Conservation (phyloP, 2,329 filamentous ascomycete genomes). For the Laburnicola sp. region DNA sequence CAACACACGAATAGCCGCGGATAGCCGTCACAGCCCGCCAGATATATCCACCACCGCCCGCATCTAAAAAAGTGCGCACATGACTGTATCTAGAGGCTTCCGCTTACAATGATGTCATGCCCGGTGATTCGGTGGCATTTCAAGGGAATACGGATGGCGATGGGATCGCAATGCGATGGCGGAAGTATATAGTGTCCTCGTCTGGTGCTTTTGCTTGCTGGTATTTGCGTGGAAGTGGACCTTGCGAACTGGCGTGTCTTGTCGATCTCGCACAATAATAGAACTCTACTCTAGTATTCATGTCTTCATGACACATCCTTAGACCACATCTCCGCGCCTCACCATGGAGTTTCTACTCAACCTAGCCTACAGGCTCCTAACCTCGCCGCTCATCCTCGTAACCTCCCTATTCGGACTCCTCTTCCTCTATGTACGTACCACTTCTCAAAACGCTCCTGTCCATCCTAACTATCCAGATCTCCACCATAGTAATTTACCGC, state of each 20-base stretch:
- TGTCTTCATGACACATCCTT: constrained; percentile 2
- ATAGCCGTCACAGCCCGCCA: constrained; percentile 27
- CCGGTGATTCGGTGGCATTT: constrained; percentile 21
- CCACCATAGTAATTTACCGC: constrained; percentile 41
- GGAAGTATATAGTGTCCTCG: constrained; percentile 18
- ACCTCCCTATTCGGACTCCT: constrained; percentile 28
- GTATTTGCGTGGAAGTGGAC: background rate
- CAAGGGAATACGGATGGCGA: constrained; percentile 34
- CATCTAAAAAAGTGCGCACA: constrained; percentile 11
- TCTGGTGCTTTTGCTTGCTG: background rate
- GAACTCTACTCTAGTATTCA: background rate
- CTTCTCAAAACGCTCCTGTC: background rate
- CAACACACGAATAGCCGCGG: constrained; percentile 21
- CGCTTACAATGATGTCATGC: constrained; percentile 6
- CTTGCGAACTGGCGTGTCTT: too few relatives aligned
- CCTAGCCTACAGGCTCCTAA: constrained; percentile 18
- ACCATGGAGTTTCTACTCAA: constrained; percentile 29
- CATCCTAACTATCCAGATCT: constrained; percentile 25
- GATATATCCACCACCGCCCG: constrained; percentile 26
- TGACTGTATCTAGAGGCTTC: constrained; percentile 13
- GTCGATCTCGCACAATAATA: background rate
- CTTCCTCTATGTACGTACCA: constrained; percentile 29
- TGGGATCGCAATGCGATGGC: too few relatives aligned
- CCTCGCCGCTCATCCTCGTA: constrained; percentile 33
- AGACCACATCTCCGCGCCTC: background rate